Evolutionary conservation across 495 filamentous ascomycete species (phyloP), one percentile per base, ranked within the genome.

Genomic region (Penicillium argentinense): DNA sequence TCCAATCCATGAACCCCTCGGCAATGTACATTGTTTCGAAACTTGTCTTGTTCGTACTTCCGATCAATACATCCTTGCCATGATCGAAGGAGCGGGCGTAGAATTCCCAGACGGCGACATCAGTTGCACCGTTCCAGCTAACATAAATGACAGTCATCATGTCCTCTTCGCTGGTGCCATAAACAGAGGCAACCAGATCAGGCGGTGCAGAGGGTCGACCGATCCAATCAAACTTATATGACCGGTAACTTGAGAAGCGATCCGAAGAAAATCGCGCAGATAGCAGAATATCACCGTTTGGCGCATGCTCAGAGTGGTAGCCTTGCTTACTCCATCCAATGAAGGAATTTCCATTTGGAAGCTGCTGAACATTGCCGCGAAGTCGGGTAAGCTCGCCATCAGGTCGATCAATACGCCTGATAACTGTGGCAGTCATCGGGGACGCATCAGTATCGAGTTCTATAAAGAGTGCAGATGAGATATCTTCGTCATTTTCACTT

Each of bases 311-410:
- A 1, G 69, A 76, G 39, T 75, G 57, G 28, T 73, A 73, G 0
- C 73, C 71, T 17, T 61, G 54, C 23, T 75, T 69, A 16, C 79
- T 79, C 78, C 78, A 83, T 40, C 77, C 74, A 13, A 80, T 64
- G 14, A 81, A 69, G 0, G 68, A 59, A 45, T 81, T 79, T 17
- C 70, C 73, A 23, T 65, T 62, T 0, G 77, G 71, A 9, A 83
- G 67, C 2, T 71, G 47, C 49, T 83, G 82, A 9, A 74, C 67
- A 41, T 75, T 81, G 9, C 81, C 82, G 44, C 80, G 79, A 4
- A 74, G 76, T 22, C 72, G 71, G 6, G 75, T 72, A 8, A 73
- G 34, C 66, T 51, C 21, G 57, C 67, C 39, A 42, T 65, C 59
- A 57, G 69, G 77, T 54, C 70, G 66, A 9, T 52, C 53, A 42